A percentile compares a stretch with the other conserved stretches of the same genome.
These are phyloP conservation scores for Lentinula detonsa DNA, from an alignment of 768 basidiomycete genomes.

Conservation along the genomic window DNA sequence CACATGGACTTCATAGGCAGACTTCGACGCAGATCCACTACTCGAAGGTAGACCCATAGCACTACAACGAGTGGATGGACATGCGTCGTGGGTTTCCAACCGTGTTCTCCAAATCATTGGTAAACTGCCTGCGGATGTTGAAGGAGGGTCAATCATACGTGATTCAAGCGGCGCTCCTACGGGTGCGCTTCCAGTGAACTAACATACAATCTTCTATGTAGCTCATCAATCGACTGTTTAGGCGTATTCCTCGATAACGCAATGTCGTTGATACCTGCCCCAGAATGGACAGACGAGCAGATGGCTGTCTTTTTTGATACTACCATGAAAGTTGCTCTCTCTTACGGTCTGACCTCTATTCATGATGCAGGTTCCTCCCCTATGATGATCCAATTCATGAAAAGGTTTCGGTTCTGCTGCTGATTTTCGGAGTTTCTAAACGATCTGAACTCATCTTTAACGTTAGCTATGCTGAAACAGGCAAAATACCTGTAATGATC, in stretches of 20 bases:
- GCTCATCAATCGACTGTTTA: constrained; percentile 8
- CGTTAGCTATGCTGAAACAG: constrained; percentile 60
- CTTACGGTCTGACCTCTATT: constrained; percentile 76
- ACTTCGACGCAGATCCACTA: constrained; percentile 64
- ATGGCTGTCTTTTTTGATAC: constrained; percentile 53
- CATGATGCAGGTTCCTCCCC: constrained; percentile 70
- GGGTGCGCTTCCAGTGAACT: constrained; percentile 29
- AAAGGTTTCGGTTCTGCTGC: constrained; percentile 36
- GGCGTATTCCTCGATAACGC: constrained; percentile 88
- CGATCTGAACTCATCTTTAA: not conserved
- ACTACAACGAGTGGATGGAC: constrained; percentile 73
- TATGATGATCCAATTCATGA: constrained; percentile 55
- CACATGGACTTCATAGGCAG: constrained; percentile 39
- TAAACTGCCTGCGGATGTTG: constrained; percentile 52
- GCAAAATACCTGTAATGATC: constrained; percentile 57
- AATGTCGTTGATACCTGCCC: constrained; percentile 66
- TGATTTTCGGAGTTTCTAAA: not conserved
- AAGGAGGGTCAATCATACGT: constrained; percentile 73
- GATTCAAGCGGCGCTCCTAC: constrained; percentile 60
- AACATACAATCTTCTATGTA: not conserved
- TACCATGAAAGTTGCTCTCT: constrained; percentile 64
- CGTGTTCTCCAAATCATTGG: constrained; percentile 61
- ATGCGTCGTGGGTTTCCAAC: constrained; percentile 83
- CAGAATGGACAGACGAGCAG: constrained; percentile 56
- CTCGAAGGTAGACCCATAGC: constrained; percentile 68